Percentiles rank a stretch among this genome's conserved stretches.
These are phyloP conservation scores for Barnettozyma siamensis DNA, from an alignment of 805 yeast species.

Conservation along the genomic window DNA sequence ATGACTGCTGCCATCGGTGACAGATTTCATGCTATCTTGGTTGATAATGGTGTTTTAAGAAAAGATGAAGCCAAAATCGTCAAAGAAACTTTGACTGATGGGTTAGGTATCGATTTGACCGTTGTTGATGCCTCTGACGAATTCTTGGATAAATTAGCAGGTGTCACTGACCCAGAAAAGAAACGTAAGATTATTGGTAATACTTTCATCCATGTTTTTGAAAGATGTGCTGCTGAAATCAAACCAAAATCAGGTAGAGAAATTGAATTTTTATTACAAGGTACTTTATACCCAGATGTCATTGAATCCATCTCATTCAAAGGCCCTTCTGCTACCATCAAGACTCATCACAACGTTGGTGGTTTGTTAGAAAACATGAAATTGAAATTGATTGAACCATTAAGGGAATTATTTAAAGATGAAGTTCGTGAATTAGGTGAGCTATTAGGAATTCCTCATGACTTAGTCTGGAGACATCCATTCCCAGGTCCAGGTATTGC, in stretches of 20 bases:
- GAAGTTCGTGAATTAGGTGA: conserved; percentile 97
- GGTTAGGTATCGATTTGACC: conserved; percentile 89
- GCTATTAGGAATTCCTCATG: conserved; percentile 91
- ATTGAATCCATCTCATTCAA: conserved; percentile 98
- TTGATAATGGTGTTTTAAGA: conserved; percentile 97
- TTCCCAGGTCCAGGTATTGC: conserved; percentile 99
- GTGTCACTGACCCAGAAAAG: conserved; percentile 97
- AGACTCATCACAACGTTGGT: conserved; percentile 99
- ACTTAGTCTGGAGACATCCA: conserved; percentile 99
- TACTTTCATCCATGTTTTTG: conserved; percentile 95
- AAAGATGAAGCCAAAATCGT: conserved; percentile 86
- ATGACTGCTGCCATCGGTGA: conserved; percentile 98
- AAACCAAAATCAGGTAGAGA: conserved; percentile 86
- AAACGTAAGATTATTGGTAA: conserved; percentile 98
- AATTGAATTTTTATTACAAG: conserved; percentile 90
- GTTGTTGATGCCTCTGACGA: conserved; percentile 93
- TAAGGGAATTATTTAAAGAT: conserved; percentile 97
- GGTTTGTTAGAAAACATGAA: conserved; percentile 98
- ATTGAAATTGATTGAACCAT: conserved; percentile 95
- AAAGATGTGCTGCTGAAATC: conserved; percentile 89
- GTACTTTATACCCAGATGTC: conserved; percentile 97
- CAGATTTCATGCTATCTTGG: conserved; percentile 96
- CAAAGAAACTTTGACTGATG: conserved; percentile 82
- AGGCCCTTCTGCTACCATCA: conserved; percentile 99
- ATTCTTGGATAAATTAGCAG: conserved; percentile 80